Percentiles rank a stretch among this genome's conserved stretches.
phyloP scores from a whole-genome alignment of 2,329 filamentous ascomycete genomes.

The Fusarium odoratissimum region DNA sequence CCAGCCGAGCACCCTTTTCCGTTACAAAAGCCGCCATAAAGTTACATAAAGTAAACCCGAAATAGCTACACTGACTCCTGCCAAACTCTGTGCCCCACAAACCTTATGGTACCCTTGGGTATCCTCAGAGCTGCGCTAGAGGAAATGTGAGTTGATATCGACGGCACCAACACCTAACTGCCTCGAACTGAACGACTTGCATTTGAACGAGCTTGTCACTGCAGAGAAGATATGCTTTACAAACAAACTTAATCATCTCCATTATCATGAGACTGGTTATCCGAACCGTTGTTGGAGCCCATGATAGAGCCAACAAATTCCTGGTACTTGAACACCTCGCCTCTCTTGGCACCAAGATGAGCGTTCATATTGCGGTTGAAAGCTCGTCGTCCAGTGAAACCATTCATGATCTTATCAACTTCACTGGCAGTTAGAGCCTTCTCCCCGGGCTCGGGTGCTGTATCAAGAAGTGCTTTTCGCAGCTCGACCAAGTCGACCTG shows the following conservation, averaged over 20 bases:
- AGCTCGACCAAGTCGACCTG: slow-evolving; percentile 88
- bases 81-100: neutral
- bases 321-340: slow-evolving; percentile 92
- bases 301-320: slow-evolving; percentile 85
- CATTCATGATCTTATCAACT: slow-evolving; percentile 86
- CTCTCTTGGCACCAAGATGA: slow-evolving; percentile 69
- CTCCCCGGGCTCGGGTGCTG: slow-evolving; percentile 79
- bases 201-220: neutral
- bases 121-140: neutral
- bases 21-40: slow-evolving; percentile 13
- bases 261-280: slow-evolving; percentile 47
- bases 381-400: slow-evolving; percentile 85
- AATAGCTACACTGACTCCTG: neutral
- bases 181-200: neutral
- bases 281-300: slow-evolving; percentile 61
- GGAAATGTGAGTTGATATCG: neutral
- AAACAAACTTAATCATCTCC: slow-evolving; percentile 37
- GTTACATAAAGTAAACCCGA: neutral
- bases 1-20: slow-evolving; percentile 20
- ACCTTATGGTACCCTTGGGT: neutral
- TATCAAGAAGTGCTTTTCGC: slow-evolving; percentile 84
- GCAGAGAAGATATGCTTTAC: neutral
- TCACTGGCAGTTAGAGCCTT: slow-evolving; percentile 74
- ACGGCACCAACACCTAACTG: neutral
- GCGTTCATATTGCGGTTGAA: slow-evolving; percentile 74